Evolutionary conservation across 768 basidiomycete genomes (phyloP), one percentile per base, ranked within the genome.

Genomic region (Dioszegia aurantiaca): DNA sequence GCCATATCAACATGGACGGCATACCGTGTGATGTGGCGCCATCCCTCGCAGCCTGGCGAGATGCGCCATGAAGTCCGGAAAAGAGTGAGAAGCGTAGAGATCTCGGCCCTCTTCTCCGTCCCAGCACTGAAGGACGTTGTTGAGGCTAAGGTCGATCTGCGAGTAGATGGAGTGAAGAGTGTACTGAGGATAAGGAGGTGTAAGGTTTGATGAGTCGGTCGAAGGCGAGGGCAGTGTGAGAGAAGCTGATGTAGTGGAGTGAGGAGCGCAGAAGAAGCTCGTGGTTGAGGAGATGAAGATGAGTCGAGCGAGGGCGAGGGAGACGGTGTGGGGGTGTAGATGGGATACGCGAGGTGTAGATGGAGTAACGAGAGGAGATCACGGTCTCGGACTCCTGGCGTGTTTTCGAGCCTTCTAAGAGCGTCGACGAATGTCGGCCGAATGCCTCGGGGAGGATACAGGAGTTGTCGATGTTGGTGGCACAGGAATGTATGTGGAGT

Each of bases 151-250:
- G 14, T 6, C 33, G 14, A 33, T 33, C 14, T 33, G 33, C n/a
- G n/a, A n/a, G n/a, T n/a, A n/a, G 14, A 33, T 6, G 33, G 33
- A 14, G 24, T 36, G 28, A 11, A 10, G 43, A 56, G 44, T 36
- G 36, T 12, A 14, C 30, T 17, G 48, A 53, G 51, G 51, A 53
- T 41, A 37, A 57, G 40, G 45, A 57, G 44, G 37, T 57, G 56
- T 28, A 57, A 24, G n/a, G 56, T 57, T 39, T 57, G 56, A 9
- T 45, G 56, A 17, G 56, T 57, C 3, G 56, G 56, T n/a, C 4
- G 6, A 45, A 57, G 27, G n/a, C 37, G 44, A 28, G 44, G 56
- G 26, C 14, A 11, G 44, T n/a, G 36, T 3, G 24, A 16, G 6
- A 57, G 44, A 10, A 39, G n/a, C 27, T 47, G 56, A 16, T 2